Conservation (phyloP, 1,139 yeast genomes). For the Diutina ranongensis region DNA sequence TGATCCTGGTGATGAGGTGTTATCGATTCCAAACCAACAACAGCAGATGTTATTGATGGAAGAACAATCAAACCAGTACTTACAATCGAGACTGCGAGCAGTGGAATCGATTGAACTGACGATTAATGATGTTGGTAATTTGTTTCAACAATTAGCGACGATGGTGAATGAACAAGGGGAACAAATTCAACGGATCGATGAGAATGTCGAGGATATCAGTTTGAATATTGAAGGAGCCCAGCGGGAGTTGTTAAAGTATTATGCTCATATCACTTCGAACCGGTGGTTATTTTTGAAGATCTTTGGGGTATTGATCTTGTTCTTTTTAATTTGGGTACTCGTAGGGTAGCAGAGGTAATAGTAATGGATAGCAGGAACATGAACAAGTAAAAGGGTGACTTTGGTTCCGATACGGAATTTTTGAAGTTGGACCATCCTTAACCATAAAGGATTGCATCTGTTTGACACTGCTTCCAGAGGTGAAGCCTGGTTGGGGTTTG, state of each 20-base stretch:
- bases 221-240: constrained; percentile 90
- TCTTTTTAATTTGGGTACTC: constrained; percentile 68
- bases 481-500: too few species aligned
- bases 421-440: too few species aligned
- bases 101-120: constrained; percentile 95
- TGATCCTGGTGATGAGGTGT: constrained; percentile 28
- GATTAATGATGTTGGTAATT: constrained; percentile 89
- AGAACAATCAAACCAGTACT: constrained; percentile 55
- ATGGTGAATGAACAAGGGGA: constrained; percentile 99
- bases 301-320: constrained; percentile 74
- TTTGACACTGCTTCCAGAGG: too few species aligned
- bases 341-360: constrained; percentile 33
- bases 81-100: constrained; percentile 78
- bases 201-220: constrained; percentile 87
- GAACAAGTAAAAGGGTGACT: too few species aligned
- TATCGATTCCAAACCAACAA: constrained; percentile 64
- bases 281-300: constrained; percentile 87
- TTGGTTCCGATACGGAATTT: too few species aligned
- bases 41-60: constrained; percentile 65
- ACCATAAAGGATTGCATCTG: too few species aligned
- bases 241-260: constrained; percentile 82
- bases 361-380: too few species aligned
- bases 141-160: constrained; percentile 89
- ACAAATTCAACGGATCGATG: constrained; percentile 88
- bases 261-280: constrained; percentile 77